Evolutionary conservation across 2,329 filamentous ascomycete species (phyloP), one percentile per base, ranked within the genome.

Genomic region (Mycocentrospora acerina): DNA sequence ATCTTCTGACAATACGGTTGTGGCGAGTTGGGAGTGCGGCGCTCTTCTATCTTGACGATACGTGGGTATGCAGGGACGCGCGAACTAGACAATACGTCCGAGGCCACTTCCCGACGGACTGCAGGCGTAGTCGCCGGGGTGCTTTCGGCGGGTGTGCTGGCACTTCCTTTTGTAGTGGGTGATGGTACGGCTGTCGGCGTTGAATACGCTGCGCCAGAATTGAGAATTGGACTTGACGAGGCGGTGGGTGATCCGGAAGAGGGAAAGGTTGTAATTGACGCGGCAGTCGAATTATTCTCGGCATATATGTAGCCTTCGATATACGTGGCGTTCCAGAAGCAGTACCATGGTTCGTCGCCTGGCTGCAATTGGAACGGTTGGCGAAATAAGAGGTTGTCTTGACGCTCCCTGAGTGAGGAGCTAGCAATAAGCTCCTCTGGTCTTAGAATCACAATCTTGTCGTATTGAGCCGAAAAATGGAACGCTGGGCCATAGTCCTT

Each of bases 271-370:
- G 59, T 61, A 16, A 60, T 56, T 4, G 55, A 56, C 22, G 63
- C 64, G 13, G 64, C 61, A 3, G 68, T 66, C 11, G 74, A 70
- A 32, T 78, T 70, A 58, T 80, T 64, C 37, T 79, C 74, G 36
- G 80, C 70, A 54, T 85, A 87, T 31, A 87, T 75, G 62, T 85
- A 86, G 25, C 79, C 78, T 60, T 86, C 83, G 33, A 86, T 71
- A 36, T 81, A 72, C 0, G 83, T 86, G 11, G 72, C 69, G 57
- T 86, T 86, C 81, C 82, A 87, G 59, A 78, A 79, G 62, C 83
- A 87, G 54, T 81, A 83, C 82, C 82, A 87, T 2, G 82, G 81
- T 42, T 73, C 74, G 24, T 85, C 79, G 7, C 79, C 79, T n/a
- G 74, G 71, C 39, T 69, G 59, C 9, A 73, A 69, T 34, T 71